Evolutionary conservation across 257 asterid species (phyloP).

Genomic region (Lithospermum erythrorhizon): DNA sequence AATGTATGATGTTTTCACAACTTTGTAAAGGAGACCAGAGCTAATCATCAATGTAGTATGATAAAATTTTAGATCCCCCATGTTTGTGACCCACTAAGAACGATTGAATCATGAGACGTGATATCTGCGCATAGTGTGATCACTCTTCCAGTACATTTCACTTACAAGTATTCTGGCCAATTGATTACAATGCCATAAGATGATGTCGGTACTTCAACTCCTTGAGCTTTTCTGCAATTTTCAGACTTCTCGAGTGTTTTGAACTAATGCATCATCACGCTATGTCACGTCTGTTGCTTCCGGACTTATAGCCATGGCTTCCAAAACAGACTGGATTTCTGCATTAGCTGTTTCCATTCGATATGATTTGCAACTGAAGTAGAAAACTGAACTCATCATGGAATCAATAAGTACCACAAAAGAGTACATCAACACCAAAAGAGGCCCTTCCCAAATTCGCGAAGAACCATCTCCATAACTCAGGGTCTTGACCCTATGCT

Average conservation of each 20-base stretch:
- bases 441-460: constrained; percentile 94
- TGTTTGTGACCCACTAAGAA: background rate
- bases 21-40: no score
- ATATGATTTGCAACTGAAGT: constrained; percentile 87
- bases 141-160: background rate
- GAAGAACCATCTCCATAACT: constrained; percentile 93
- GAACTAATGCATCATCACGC: constrained; percentile 12
- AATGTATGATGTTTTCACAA: background rate
- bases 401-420: constrained; percentile 70
- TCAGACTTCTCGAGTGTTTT: constrained; percentile 7
- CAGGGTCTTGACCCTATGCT: constrained; percentile 81
- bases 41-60: background rate
- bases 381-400: constrained; percentile 85
- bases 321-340: constrained; percentile 51
- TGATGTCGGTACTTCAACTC: background rate
- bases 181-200: background rate
- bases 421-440: constrained; percentile 73
- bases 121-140: background rate
- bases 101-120: background rate
- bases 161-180: background rate
- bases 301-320: constrained; percentile 34
- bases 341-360: constrained; percentile 49
- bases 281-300: constrained; percentile 32
- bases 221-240: background rate
- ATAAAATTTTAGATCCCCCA: constrained; percentile 6